These are phyloP conservation scores for Yamadazyma pseudoaaseri DNA, from an alignment of 1,139 yeast genomes.

Conservation along the genomic window DNA sequence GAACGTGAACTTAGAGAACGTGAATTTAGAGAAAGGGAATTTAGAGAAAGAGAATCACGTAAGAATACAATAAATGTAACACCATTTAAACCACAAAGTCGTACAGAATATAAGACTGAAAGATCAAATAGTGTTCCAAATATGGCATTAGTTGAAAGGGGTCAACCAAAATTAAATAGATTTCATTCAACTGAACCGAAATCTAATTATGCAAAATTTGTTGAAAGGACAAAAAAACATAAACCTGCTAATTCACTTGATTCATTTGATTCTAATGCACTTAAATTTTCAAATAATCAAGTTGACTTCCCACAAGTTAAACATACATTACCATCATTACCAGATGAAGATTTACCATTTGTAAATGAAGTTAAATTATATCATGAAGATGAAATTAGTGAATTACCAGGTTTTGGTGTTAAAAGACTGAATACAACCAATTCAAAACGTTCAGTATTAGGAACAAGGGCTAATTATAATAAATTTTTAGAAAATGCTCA, in stretches of 20 bases:
- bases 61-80: conserved; percentile 21
- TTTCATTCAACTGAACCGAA: conserved; percentile 15
- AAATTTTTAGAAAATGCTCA: conserved; percentile 36
- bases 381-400: conserved; percentile 19
- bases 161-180: conserved; percentile 12
- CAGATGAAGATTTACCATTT: conserved; percentile 36
- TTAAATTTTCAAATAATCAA: conserved; percentile 6
- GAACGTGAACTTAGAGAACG: conserved; percentile 1
- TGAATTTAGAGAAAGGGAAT: neutral
- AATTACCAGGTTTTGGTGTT: conserved; percentile 22
- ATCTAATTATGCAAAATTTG: conserved; percentile 14
- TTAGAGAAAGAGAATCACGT: conserved; percentile 9
- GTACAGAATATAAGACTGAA: conserved; percentile 6
- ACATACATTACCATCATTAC: conserved; percentile 13
- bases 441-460: conserved; percentile 39
- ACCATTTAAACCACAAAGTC: conserved; percentile 21
- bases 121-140: conserved; percentile 20
- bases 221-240: conserved; percentile 14
- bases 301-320: neutral
- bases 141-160: conserved; percentile 9
- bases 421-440: conserved; percentile 30
- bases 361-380: conserved; percentile 36
- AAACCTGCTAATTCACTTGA: conserved; percentile 11
- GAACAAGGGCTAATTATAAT: conserved; percentile 40
- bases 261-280: conserved; percentile 14